A percentile compares a stretch with the other conserved stretches of the same genome.
Conservation (phyloP, 805 yeast genomes). For the Ogataea pignaliae region DNA sequence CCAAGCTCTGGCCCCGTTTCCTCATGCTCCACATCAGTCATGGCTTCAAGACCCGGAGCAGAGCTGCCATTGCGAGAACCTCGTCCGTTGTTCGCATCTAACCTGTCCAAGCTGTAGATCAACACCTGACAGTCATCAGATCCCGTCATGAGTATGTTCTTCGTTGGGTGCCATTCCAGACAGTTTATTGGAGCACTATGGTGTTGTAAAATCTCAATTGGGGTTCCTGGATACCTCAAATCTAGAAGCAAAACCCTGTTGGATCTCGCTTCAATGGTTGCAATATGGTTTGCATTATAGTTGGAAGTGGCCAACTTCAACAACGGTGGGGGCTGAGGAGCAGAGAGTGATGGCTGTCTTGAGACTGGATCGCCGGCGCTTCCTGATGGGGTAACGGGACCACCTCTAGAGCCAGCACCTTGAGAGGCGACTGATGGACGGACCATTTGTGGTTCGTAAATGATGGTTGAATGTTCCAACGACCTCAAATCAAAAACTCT, state of each 20-base stretch:
- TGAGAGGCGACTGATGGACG: constrained; percentile 6
- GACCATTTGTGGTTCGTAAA: constrained; percentile 66
- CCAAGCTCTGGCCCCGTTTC: constrained; percentile 34
- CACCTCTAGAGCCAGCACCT: neutral
- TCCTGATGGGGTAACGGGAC: neutral
- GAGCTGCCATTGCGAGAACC: neutral
- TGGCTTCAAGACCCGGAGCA: neutral
- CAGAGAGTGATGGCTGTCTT: constrained; percentile 2
- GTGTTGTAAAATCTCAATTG: constrained; percentile 64
- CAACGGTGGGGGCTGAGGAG: constrained; percentile 49
- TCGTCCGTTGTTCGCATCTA: constrained; percentile 8
- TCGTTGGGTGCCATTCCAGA: constrained; percentile 80
- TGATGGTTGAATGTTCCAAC: constrained; percentile 89
- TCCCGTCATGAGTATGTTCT: constrained; percentile 58
- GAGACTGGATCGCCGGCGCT: neutral
- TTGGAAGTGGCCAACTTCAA: constrained; percentile 75
- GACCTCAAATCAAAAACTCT: constrained; percentile 87
- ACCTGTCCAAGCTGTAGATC: constrained; percentile 54
- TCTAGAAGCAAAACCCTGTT: constrained; percentile 68
- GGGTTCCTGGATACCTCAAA: constrained; percentile 82
- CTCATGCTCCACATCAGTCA: neutral
- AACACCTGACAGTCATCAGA: constrained; percentile 72
- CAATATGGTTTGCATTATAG: constrained; percentile 75
- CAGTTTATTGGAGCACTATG: constrained; percentile 67
- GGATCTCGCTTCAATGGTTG: constrained; percentile 73